Conservation (phyloP, 2,329 filamentous ascomycete species). For the Verticillium klebahnii region DNA sequence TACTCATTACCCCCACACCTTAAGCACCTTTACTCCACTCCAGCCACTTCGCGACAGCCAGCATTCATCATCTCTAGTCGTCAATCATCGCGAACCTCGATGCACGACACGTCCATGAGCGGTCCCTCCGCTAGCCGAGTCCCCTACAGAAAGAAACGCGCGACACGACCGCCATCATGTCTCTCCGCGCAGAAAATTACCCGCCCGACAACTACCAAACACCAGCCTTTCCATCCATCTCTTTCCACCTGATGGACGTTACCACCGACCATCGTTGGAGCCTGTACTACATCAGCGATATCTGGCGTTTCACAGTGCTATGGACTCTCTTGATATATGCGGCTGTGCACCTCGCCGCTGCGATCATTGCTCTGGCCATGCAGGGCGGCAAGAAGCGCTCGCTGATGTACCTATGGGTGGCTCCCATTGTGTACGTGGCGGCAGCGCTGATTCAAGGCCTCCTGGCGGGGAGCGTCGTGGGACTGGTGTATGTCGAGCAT, state of each 20-base stretch:
- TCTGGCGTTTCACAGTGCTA: constrained; percentile 81
- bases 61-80: not conserved
- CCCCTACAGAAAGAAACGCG: not conserved
- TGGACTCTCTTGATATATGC: constrained; percentile 83
- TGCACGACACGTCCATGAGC: not conserved
- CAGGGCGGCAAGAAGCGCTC: constrained; percentile 56
- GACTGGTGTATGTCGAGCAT: constrained; percentile 63
- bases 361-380: constrained; percentile 66
- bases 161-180: not conserved
- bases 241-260: constrained; percentile 58
- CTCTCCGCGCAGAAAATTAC: constrained; percentile 15
- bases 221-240: constrained; percentile 76
- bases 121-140: not conserved
- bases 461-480: constrained; percentile 76
- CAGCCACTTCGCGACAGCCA: constrained; percentile 5
- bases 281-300: constrained; percentile 71
- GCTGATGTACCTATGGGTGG: constrained; percentile 64
- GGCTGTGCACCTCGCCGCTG: constrained; percentile 68
- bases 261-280: constrained; percentile 41
- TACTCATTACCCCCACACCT: constrained; percentile 2
- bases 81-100: not conserved
- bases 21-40: constrained; percentile 4
- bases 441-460: constrained; percentile 73
- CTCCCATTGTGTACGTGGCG: constrained; percentile 65
- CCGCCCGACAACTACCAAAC: constrained; percentile 53